Percentiles rank a stretch among this genome's conserved stretches.
phyloP scores from a whole-genome alignment of 1,139 yeast species.

The Geotrichum aggregatum region DNA sequence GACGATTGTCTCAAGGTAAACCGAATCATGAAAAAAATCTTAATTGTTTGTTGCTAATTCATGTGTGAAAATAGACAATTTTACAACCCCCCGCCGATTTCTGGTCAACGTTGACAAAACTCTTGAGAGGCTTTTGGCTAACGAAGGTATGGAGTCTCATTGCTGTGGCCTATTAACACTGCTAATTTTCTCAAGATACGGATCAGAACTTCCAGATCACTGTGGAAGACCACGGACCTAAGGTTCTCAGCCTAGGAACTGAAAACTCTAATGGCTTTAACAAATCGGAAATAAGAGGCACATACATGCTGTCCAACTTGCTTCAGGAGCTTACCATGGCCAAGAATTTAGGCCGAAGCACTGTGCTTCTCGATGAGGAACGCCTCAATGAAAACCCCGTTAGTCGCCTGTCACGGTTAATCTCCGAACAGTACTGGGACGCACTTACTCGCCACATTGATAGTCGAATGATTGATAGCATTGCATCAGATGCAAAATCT shows the following conservation, averaged over 20 bases:
- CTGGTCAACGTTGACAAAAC: constrained; percentile 77
- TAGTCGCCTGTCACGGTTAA: constrained; percentile 66
- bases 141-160: constrained; percentile 44
- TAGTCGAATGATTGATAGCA: constrained; percentile 54
- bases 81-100: constrained; percentile 50
- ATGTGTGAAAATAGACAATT: constrained; percentile 50
- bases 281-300: constrained; percentile 73
- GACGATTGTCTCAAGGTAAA: constrained; percentile 27
- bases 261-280: constrained; percentile 78
- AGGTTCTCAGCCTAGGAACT: constrained; percentile 76
- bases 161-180: background rate
- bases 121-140: constrained; percentile 59
- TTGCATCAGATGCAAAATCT: constrained; percentile 79
- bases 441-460: constrained; percentile 70
- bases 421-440: constrained; percentile 77
- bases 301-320: constrained; percentile 83
- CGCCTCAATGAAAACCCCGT: constrained; percentile 88
- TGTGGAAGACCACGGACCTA: constrained; percentile 91
- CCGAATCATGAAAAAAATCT: constrained; percentile 12
- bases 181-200: constrained; percentile 50
- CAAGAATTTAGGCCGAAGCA: constrained; percentile 69
- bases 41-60: background rate
- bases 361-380: constrained; percentile 75
- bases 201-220: constrained; percentile 84
- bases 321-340: constrained; percentile 90